Evolutionary conservation across 78 protist species (phyloP).

Genomic region (Isochrysis galbana): DNA sequence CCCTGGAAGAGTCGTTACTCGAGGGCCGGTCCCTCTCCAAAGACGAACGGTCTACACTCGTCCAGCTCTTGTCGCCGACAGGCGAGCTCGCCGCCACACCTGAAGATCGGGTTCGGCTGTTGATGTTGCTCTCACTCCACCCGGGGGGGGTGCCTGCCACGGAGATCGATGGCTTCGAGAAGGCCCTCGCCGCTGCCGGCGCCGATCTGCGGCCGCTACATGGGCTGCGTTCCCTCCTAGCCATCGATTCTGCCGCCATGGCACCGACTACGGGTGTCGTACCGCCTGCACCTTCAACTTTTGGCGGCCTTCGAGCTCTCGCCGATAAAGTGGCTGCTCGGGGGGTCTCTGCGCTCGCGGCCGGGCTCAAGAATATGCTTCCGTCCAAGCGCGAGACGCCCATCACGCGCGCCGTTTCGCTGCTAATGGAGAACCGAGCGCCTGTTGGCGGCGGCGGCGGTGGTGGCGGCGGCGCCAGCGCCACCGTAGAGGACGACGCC

Average conservation of each 20-base stretch:
- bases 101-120: slow-evolving; percentile 76
- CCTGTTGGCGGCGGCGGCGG: too few species aligned
- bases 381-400: neutral
- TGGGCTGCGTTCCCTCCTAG: neutral
- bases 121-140: slow-evolving; percentile 59
- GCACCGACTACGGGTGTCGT: neutral
- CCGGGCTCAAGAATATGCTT: neutral
- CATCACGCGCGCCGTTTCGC: slow-evolving; percentile 58
- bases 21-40: neutral
- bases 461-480: too few species aligned
- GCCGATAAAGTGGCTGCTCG: neutral
- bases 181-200: neutral
- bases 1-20: neutral
- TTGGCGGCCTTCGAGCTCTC: neutral
- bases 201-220: neutral
- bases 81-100: slow-evolving; percentile 50
- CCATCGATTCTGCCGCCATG: neutral
- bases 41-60: slow-evolving; percentile 45
- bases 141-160: slow-evolving; percentile 18
- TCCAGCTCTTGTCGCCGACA: slow-evolving; percentile 44
- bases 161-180: slow-evolving; percentile 52
- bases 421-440: slow-evolving; percentile 74
- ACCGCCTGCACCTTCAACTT: neutral
- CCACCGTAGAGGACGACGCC: slow-evolving; percentile 39
- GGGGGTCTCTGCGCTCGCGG: neutral